These are phyloP conservation scores for Helichrysum umbraculigerum DNA, from an alignment of 129 eudicot genomes.

Conservation along the genomic window DNA sequence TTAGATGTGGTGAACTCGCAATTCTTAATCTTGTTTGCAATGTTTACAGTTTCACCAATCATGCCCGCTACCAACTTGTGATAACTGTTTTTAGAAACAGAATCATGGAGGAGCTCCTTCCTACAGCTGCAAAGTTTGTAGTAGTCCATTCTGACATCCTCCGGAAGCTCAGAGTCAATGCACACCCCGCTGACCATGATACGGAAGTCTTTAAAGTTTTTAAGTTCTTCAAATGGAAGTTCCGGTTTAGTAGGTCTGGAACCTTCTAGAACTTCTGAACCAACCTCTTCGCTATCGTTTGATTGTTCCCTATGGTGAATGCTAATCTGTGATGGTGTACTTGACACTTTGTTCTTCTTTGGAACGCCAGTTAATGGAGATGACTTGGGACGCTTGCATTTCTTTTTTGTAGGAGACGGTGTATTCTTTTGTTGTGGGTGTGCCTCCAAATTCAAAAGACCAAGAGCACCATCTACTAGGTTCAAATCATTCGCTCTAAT, in stretches of 20 bases:
- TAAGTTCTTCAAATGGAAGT: slow-evolving; percentile 35
- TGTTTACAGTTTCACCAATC: slow-evolving; percentile 57
- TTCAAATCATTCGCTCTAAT: slow-evolving; percentile 37
- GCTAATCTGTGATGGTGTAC: slow-evolving; percentile 13
- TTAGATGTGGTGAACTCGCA: slow-evolving; percentile 45
- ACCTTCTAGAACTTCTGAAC: slow-evolving; percentile 31
- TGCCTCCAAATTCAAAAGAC: slow-evolving; percentile 35
- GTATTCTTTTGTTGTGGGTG: slow-evolving; percentile 8
- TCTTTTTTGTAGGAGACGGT: slow-evolving; percentile 16
- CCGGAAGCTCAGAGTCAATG: slow-evolving; percentile 66
- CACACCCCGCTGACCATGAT: slow-evolving; percentile 51
- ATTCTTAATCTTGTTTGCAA: slow-evolving; percentile 52
- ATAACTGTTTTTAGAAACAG: slow-evolving; percentile 45
- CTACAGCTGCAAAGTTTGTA: slow-evolving; percentile 56
- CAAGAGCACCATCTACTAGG: slow-evolving; percentile 42
- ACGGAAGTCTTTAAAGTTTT: slow-evolving; percentile 53
- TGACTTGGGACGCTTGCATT: slow-evolving; percentile 26
- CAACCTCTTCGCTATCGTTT: slow-evolving; percentile 26
- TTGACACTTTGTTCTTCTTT: slow-evolving; percentile 12
- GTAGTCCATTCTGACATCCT: slow-evolving; percentile 46
- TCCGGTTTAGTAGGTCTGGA: slow-evolving; percentile 24
- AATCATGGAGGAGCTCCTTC: slow-evolving; percentile 55
- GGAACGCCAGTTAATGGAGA: neutral
- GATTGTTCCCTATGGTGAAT: slow-evolving; percentile 16
- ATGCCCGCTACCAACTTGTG: slow-evolving; percentile 51